A percentile compares a stretch with the other conserved stretches of the same genome.
Conservation (phyloP, 1,284 basidiomycete species). For the Termitomyces sp. region DNA sequence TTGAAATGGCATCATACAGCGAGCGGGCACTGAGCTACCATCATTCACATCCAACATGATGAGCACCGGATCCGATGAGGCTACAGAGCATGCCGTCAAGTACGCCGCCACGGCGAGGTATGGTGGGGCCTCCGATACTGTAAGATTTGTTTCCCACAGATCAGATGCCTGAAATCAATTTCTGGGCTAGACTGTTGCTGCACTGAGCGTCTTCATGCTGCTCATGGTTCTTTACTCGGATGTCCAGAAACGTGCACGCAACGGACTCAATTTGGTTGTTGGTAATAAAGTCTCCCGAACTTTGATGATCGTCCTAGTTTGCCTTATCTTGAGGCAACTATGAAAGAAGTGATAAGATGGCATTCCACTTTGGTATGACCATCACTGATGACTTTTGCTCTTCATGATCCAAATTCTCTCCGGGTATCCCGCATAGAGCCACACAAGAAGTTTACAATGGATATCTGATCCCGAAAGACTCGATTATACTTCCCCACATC, state of each 20-base stretch:
- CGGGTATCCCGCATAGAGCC: constrained; percentile 25
- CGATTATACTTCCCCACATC: constrained; percentile 32
- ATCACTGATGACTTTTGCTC: not conserved
- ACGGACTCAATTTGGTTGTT: constrained; percentile 32
- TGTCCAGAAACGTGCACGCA: constrained; percentile 8
- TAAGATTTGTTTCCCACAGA: not conserved
- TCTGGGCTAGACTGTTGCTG: constrained; percentile 5
- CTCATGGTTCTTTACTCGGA: constrained; percentile 10
- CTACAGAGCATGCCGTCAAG: constrained; percentile 7
- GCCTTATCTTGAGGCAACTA: constrained; percentile 30
- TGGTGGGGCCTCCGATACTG: constrained; percentile 7
- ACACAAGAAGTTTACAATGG: constrained; percentile 29
- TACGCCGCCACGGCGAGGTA: constrained; percentile 7
- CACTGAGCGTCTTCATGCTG: constrained; percentile 8
- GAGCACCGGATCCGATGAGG: constrained; percentile 1
- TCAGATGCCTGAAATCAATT: not conserved
- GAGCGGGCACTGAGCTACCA: constrained; percentile 10
- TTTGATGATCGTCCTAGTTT: constrained; percentile 29
- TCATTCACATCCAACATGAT: constrained; percentile 13
- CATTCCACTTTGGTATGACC: constrained; percentile 13
- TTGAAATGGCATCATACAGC: constrained; percentile 12
- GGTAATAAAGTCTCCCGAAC: constrained; percentile 29
- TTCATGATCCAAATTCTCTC: not conserved
- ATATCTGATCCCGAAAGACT: constrained; percentile 36
- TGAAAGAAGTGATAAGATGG: constrained; percentile 34